Evolutionary conservation across 257 asterid species (phyloP).

Genomic region (Prunella vulgaris): DNA sequence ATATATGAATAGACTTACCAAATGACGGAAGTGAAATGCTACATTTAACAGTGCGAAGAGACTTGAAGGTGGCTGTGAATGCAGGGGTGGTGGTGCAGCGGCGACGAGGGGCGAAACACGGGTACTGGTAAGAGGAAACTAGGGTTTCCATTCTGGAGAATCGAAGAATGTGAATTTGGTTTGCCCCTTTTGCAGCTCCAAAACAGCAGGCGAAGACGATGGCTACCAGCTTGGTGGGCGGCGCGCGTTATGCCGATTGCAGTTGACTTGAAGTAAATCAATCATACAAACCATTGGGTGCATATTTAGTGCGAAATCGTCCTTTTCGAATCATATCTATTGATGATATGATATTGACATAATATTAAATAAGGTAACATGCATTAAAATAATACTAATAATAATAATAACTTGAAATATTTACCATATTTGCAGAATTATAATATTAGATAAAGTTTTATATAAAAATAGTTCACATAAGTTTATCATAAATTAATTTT

Average conservation of each 20-base stretch:
- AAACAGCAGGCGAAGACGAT: not conserved
- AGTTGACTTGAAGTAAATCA: not conserved
- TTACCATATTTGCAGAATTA: no score
- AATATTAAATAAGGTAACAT: not conserved
- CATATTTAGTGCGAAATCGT: not conserved
- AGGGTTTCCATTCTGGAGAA: slow-evolving; percentile 51
- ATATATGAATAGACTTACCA: slow-evolving; percentile 26
- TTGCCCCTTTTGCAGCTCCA: not conserved
- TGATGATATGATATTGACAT: no score
- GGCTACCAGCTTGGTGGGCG: not conserved
- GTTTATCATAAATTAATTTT: no score
- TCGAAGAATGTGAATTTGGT: not conserved
- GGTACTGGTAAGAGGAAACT: slow-evolving; percentile 26
- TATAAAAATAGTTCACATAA: no score
- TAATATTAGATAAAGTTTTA: no score
- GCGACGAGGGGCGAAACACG: slow-evolving; percentile 29
- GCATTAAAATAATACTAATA: no score
- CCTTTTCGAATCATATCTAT: no score
- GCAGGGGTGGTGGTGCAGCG: slow-evolving; percentile 19
- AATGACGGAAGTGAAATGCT: slow-evolving; percentile 41
- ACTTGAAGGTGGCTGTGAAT: slow-evolving; percentile 24
- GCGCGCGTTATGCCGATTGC: not conserved
- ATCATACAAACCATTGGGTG: not conserved
- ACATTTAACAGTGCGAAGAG: slow-evolving; percentile 45
- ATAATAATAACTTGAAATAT: no score